A percentile compares a stretch with the other conserved stretches of the same genome.
These are phyloP conservation scores for Lablab purpureus DNA, from an alignment of 306 rosid species.

Conservation along the genomic window DNA sequence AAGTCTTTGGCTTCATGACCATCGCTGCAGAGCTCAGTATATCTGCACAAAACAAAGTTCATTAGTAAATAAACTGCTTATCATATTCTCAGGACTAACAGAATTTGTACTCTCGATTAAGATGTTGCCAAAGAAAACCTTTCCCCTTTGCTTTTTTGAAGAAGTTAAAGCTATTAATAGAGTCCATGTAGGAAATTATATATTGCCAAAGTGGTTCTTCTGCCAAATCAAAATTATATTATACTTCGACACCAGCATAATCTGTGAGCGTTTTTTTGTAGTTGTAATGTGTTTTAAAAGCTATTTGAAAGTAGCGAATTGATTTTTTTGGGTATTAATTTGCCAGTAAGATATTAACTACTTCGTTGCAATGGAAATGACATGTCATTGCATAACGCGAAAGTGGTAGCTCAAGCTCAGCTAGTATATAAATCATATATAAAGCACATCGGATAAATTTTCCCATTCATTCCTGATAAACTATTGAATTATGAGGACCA, in stretches of 20 bases:
- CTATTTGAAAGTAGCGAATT: background rate
- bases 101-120: background rate
- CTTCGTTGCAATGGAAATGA: background rate
- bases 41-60: slow-evolving; percentile 56
- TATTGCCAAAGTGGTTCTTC: background rate
- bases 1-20: slow-evolving; percentile 78
- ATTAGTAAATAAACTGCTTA: slow-evolving; percentile 1
- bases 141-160: background rate
- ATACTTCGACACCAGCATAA: background rate
- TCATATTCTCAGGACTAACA: background rate
- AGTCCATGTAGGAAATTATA: background rate
- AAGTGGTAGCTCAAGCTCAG: background rate
- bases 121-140: background rate
- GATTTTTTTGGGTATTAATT: background rate
- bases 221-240: background rate
- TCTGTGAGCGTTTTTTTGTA: too few species aligned
- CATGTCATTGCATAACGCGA: background rate
- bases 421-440: background rate
- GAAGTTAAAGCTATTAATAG: background rate
- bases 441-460: background rate
- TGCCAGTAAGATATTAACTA: background rate
- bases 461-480: background rate
- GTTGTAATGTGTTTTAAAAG: background rate
- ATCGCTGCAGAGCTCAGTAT: slow-evolving; percentile 64
- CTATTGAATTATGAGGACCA: background rate